Conservation (phyloP, 225 moss, liverwort and hornwort species). For the Climacium dendroides region DNA sequence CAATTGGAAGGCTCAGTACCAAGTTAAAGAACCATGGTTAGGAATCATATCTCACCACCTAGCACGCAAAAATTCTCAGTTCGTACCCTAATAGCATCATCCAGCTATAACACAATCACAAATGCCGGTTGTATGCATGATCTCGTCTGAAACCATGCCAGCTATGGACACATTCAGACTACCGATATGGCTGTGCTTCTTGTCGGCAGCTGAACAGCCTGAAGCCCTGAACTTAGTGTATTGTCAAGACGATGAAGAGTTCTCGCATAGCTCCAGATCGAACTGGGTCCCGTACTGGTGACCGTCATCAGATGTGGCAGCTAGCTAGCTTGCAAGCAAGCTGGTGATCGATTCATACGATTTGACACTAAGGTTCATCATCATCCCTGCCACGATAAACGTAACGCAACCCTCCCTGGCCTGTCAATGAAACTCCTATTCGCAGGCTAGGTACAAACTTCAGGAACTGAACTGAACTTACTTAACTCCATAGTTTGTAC, state of each 20-base stretch:
- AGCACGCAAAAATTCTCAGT: background rate
- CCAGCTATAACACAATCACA: background rate
- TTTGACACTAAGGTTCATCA: background rate
- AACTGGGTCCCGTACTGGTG: background rate
- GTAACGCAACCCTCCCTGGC: background rate
- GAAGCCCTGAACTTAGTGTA: background rate
- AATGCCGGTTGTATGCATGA: background rate
- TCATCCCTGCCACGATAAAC: background rate
- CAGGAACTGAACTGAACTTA: background rate
- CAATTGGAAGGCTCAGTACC: background rate
- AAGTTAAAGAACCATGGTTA: background rate
- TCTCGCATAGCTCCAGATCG: background rate
- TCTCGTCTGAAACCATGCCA: background rate
- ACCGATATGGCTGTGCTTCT: background rate
- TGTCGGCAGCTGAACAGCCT: background rate
- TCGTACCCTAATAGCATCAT: background rate
- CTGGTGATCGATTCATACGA: background rate
- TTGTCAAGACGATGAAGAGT: background rate
- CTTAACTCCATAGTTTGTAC: background rate
- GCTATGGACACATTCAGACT: background rate
- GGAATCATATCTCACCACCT: background rate
- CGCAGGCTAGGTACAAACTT: background rate
- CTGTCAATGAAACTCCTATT: background rate
- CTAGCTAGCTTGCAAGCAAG: background rate
- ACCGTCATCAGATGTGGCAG: background rate